Percentiles rank a stretch among this genome's conserved stretches.
Evolutionary conservation across 1,284 basidiomycete genomes (phyloP).

Genomic region (Porogramme epimiltina): DNA sequence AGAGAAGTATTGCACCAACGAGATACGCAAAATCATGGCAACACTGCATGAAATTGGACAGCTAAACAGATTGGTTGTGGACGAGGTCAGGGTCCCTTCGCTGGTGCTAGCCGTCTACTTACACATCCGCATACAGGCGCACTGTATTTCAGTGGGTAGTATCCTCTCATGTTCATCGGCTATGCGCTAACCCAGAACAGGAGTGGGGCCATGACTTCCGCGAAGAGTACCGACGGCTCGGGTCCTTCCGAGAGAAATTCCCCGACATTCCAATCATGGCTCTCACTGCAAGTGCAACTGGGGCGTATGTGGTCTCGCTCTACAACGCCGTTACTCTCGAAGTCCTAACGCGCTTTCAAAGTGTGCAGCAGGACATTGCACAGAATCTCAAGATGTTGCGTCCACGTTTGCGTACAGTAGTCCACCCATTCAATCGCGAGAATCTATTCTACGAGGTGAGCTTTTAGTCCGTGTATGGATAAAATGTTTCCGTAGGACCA

Average conservation of each 20-base stretch:
- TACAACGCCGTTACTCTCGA: too few species aligned
- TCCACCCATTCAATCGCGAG: conserved; percentile 79
- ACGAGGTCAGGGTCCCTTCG: conserved; percentile 56
- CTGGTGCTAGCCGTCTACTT: not conserved
- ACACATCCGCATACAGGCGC: conserved; percentile 52
- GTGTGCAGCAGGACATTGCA: conserved; percentile 73
- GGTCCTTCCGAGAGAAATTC: conserved; percentile 69
- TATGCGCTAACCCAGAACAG: conserved; percentile 38
- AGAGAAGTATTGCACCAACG: conserved; percentile 63
- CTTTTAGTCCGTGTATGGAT: too few species aligned
- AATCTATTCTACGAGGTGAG: conserved; percentile 83
- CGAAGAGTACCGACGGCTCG: conserved; percentile 71
- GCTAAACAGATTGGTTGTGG: conserved; percentile 74
- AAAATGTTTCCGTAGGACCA: too few species aligned
- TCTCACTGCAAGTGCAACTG: conserved; percentile 77
- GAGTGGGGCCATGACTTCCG: conserved; percentile 89
- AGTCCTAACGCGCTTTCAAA: not conserved
- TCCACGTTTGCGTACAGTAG: conserved; percentile 58
- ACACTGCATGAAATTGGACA: conserved; percentile 54
- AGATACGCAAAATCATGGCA: conserved; percentile 55
- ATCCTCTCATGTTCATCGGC: not conserved
- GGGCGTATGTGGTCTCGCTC: conserved; percentile 41
- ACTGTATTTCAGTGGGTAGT: conserved; percentile 76
- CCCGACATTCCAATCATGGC: conserved; percentile 82
- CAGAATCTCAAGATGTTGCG: conserved; percentile 60